phyloP scores from a whole-genome alignment of 139 green algal species.

The Micractinium conductrix region DNA sequence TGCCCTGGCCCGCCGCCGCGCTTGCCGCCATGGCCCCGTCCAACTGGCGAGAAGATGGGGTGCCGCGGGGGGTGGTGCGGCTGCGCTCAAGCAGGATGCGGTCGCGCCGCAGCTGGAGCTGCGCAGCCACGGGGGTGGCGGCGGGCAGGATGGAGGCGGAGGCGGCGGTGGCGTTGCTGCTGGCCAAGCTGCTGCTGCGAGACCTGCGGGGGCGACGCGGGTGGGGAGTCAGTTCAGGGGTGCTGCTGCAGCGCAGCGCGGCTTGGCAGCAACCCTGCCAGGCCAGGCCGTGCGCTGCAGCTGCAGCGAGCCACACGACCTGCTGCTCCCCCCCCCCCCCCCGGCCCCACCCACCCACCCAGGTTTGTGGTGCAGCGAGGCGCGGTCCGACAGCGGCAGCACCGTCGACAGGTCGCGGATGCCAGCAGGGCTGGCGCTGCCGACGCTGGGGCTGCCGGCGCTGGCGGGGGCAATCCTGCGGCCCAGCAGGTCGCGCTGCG shows the following conservation, averaged over 20 bases:
- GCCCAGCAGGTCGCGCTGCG: constrained; percentile 25
- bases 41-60: too few relatives aligned
- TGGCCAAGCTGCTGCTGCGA: neutral
- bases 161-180: neutral
- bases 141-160: constrained; percentile 4
- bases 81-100: constrained; percentile 4
- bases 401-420: neutral
- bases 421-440: neutral
- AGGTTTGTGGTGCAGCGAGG: neutral
- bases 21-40: neutral
- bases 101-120: constrained; percentile 13
- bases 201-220: neutral
- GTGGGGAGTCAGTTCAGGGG: neutral
- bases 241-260: too few relatives aligned
- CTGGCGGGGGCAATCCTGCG: neutral
- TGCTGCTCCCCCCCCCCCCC: too few relatives aligned
- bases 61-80: too few relatives aligned
- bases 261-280: too few relatives aligned
- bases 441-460: neutral
- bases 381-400: neutral
- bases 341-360: too few relatives aligned
- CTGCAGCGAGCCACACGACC: too few relatives aligned
- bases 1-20: neutral
- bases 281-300: too few relatives aligned
- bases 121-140: neutral